Evolutionary conservation across 345 rosid species (phyloP), one percentile per base, ranked within the genome.

Genomic region (Pistacia vera): DNA sequence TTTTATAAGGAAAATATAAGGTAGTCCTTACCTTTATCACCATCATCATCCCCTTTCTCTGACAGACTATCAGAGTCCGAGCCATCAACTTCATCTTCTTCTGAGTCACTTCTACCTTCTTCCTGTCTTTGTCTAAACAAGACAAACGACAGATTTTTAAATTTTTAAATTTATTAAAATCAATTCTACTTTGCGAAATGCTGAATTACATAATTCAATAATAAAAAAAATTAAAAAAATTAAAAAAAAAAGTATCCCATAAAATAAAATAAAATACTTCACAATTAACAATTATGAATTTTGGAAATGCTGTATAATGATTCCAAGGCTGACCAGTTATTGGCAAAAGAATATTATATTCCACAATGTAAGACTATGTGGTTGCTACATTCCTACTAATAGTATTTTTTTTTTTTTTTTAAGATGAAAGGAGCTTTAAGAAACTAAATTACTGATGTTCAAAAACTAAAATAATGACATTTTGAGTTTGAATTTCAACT

Each of bases 41-140:
- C 74, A 68, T 73, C 81, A 68, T 80, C 77, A 51, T 87, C 85
- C 63, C 83, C 90, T 38, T 75, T 79, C 35, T 83, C 82, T 0
- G 76, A 80, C 18, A 63, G 68, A 80, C 81, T 81, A 65, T 25
- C 68, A 75, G 87, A 83, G 73, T 81, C 88, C 58, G 78, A 62
- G 28, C 68, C 85, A 17, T 82, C 89, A 18, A 30, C 81, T 60
- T 80, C 88, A 28, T 88, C 92, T 74, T 82, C 91, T 66, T 88
- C 90, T 14, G 87, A 63, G 75, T 84, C 90, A 73, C 89, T 89
- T 76, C 64, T 83, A 70, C 88, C 89, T 77, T 80, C 87, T 83
- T 85, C 90, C 70, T 81, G 84, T 81, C 93, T 87, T 80, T 76
- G 80, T 78, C 93, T 88, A 12, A 64, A 70, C 66, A 66, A 48